Percentiles rank a stretch among this genome's conserved stretches.
Evolutionary conservation across 768 basidiomycete species (phyloP).

Genomic region (Suillus hirtellus): DNA sequence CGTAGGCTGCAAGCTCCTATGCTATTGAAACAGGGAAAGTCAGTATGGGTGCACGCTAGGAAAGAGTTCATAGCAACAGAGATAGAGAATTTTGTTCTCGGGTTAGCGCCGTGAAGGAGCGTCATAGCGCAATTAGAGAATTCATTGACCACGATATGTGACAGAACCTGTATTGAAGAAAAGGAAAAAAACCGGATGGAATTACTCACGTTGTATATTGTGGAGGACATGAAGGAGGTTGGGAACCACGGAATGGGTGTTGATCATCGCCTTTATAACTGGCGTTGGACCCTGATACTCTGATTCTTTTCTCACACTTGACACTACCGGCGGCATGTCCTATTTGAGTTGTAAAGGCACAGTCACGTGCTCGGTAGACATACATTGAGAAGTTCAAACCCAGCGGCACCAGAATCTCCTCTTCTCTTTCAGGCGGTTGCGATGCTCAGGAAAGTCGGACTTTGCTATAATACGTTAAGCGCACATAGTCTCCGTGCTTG

Average conservation of each 20-base stretch:
- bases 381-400: conserved; percentile 18
- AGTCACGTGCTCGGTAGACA: conserved; percentile 27
- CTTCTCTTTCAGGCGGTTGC: conserved; percentile 1
- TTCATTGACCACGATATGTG: background rate
- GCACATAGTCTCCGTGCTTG: background rate
- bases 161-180: background rate
- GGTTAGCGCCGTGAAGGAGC: conserved; percentile 5
- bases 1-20: conserved; percentile 56
- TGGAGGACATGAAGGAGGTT: conserved; percentile 39
- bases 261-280: conserved; percentile 43
- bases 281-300: conserved; percentile 34
- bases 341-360: conserved; percentile 28
- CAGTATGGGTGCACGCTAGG: conserved; percentile 15
- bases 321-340: conserved; percentile 36
- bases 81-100: conserved; percentile 26
- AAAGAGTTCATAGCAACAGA: conserved; percentile 2
- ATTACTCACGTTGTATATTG: conserved; percentile 39
- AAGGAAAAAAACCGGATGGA: background rate
- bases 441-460: background rate
- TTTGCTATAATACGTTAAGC: conserved; percentile 1
- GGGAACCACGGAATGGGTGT: conserved; percentile 39
- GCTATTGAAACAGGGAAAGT: conserved; percentile 33
- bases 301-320: conserved; percentile 37
- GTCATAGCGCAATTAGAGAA: background rate
- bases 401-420: conserved; percentile 22